These are phyloP conservation scores for Pachysandra terminalis DNA, from an alignment of 164 flowering plant species.

Conservation along the genomic window DNA sequence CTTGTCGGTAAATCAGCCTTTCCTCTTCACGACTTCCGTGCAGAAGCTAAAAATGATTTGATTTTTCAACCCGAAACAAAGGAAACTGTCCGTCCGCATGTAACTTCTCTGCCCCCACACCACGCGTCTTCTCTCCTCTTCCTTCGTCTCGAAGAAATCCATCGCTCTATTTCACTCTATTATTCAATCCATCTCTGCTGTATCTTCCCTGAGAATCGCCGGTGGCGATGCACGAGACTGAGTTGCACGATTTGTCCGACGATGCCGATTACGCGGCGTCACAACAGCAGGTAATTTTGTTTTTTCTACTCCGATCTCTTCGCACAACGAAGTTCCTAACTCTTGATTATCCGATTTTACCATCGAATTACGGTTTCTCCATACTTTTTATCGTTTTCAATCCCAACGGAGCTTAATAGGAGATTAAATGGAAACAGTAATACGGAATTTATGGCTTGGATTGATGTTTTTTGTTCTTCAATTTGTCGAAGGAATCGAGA, in stretches of 20 bases:
- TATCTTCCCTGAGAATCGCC: slow-evolving; percentile 2
- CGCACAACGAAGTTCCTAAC: no score
- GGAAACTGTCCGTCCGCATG: no score
- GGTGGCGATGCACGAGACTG: slow-evolving; percentile 68
- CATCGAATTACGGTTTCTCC: no score
- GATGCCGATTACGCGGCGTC: slow-evolving; percentile 97
- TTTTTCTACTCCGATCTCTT: not conserved
- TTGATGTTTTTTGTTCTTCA: not conserved
- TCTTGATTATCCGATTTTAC: no score
- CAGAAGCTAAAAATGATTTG: no score
- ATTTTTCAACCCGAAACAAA: no score
- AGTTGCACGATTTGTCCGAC: slow-evolving; percentile 84
- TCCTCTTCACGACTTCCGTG: no score
- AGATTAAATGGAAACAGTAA: not conserved
- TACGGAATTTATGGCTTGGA: not conserved
- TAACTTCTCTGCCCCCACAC: not conserved
- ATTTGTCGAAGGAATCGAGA: slow-evolving; percentile 21
- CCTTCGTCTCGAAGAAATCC: slow-evolving; percentile 22
- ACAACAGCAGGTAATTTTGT: slow-evolving; percentile 53
- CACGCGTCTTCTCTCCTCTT: slow-evolving; percentile 1
- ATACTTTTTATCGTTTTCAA: no score
- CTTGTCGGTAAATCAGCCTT: no score
- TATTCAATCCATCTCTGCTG: not conserved
- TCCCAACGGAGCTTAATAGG: no score
- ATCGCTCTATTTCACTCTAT: not conserved